Evolutionary conservation across 1,139 yeast genomes (phyloP).

Genomic region (Magnusiomyces suaveolens): DNA sequence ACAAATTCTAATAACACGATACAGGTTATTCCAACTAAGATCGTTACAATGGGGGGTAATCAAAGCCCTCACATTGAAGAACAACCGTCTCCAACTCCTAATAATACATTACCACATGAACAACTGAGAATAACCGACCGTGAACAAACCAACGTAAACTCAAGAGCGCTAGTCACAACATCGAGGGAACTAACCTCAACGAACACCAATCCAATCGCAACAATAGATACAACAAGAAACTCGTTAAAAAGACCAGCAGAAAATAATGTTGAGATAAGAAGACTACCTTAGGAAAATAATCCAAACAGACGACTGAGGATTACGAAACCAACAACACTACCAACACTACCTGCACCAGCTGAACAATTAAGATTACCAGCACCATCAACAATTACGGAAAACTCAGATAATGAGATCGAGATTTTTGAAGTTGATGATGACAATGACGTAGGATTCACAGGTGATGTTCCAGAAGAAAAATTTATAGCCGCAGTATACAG

Average conservation of each 20-base stretch:
- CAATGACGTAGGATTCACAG: background rate
- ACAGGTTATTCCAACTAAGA: background rate
- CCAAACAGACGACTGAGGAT: background rate
- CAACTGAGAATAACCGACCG: background rate
- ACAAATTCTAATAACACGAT: background rate
- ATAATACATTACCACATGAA: background rate
- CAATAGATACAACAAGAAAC: background rate
- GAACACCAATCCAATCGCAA: background rate
- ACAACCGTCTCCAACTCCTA: background rate
- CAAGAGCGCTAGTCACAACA: background rate
- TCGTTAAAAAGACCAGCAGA: background rate
- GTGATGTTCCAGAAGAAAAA: background rate
- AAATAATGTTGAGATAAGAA: no score
- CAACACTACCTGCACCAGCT: background rate
- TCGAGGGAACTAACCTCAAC: background rate
- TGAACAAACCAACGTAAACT: background rate
- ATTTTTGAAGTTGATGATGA: background rate
- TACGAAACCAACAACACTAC: background rate
- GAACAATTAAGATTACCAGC: no score
- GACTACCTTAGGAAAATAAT: no score
- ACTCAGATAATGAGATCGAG: no score
- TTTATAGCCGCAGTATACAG: background rate
- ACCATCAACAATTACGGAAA: no score
- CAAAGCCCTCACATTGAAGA: background rate
- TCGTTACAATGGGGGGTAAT: background rate